Evolutionary conservation across 768 basidiomycete species (phyloP).

Genomic region (Vararia minispora): DNA sequence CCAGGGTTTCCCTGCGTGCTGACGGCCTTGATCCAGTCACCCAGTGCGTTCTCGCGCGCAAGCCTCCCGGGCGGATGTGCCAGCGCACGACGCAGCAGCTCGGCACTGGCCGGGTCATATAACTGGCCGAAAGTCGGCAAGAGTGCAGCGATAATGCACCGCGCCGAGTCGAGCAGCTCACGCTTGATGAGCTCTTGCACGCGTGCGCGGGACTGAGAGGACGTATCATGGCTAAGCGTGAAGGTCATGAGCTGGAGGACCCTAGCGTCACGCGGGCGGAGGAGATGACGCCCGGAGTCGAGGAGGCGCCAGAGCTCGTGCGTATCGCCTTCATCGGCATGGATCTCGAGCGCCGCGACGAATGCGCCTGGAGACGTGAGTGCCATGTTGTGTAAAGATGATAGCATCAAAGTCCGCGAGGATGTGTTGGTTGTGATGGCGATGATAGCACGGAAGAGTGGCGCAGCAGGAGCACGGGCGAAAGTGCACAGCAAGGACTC

Average conservation of each 20-base stretch:
- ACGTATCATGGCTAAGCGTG: slow-evolving; percentile 26
- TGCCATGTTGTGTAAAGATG: slow-evolving; percentile 29
- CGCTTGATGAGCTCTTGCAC: slow-evolving; percentile 36
- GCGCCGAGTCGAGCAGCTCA: slow-evolving; percentile 38
- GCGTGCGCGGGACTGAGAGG: slow-evolving; percentile 18
- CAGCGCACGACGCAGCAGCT: slow-evolving; percentile 32
- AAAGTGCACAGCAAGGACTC: slow-evolving; percentile 36
- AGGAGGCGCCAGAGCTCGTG: slow-evolving; percentile 31
- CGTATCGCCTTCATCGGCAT: slow-evolving; percentile 26
- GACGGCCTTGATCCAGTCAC: slow-evolving; percentile 40
- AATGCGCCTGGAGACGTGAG: slow-evolving; percentile 40
- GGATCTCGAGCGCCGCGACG: slow-evolving; percentile 43
- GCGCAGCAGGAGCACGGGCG: slow-evolving; percentile 34
- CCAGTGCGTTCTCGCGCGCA: slow-evolving; percentile 35
- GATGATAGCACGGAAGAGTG: slow-evolving; percentile 33
- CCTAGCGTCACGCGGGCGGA: slow-evolving; percentile 47
- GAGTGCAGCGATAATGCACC: slow-evolving; percentile 32
- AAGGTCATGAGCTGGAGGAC: slow-evolving; percentile 35
- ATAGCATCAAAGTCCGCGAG: slow-evolving; percentile 18
- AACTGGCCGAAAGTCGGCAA: slow-evolving; percentile 36
- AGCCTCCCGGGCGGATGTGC: slow-evolving; percentile 26
- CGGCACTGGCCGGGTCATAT: slow-evolving; percentile 28
- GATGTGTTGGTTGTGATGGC: slow-evolving; percentile 21
- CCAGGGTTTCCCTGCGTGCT: slow-evolving; percentile 26
- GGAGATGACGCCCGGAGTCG: slow-evolving; percentile 34